Evolutionary conservation across 2,329 filamentous ascomycete genomes (phyloP).

Genomic region (Davidsoniella eucalypti): DNA sequence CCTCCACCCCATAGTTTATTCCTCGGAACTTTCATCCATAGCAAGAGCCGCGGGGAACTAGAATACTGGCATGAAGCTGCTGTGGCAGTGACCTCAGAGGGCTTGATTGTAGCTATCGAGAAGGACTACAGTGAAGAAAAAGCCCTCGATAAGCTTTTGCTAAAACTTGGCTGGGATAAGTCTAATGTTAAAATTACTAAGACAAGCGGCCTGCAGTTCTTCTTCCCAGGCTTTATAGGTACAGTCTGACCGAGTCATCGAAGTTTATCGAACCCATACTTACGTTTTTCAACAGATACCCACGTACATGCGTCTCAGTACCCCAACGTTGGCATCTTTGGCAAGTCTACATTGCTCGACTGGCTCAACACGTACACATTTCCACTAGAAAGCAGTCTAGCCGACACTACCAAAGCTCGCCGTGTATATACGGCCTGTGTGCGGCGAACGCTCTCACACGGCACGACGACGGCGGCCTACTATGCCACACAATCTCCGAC

Average conservation of each 20-base stretch:
- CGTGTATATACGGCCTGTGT: constrained; percentile 66
- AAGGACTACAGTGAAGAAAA: constrained; percentile 19
- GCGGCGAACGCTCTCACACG: constrained; percentile 65
- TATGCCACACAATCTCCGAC: constrained; percentile 78
- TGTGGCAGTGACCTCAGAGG: constrained; percentile 32
- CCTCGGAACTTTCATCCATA: constrained; percentile 39
- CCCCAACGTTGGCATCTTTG: constrained; percentile 85
- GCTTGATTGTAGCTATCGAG: constrained; percentile 35
- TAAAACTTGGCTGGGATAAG: constrained; percentile 29
- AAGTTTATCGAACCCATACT: constrained; percentile 12
- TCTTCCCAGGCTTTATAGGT: constrained; percentile 74
- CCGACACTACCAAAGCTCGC: constrained; percentile 42
- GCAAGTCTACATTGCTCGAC: constrained; percentile 77
- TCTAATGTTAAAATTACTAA: constrained; percentile 23
- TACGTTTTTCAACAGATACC: constrained; percentile 46
- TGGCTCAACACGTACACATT: constrained; percentile 95
- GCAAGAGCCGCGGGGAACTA: constrained; percentile 30
- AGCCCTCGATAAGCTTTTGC: constrained; percentile 21
- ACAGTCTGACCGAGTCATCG: constrained; percentile 16
- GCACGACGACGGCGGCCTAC: constrained; percentile 89
- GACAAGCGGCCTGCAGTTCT: constrained; percentile 42
- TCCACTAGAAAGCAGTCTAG: constrained; percentile 68
- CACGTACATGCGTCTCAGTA: constrained; percentile 94
- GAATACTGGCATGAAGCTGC: constrained; percentile 34
- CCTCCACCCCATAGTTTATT: constrained; percentile 24